Evolutionary conservation across 1,139 yeast species (phyloP).

Genomic region (Debaryomyces psychrophilus): DNA sequence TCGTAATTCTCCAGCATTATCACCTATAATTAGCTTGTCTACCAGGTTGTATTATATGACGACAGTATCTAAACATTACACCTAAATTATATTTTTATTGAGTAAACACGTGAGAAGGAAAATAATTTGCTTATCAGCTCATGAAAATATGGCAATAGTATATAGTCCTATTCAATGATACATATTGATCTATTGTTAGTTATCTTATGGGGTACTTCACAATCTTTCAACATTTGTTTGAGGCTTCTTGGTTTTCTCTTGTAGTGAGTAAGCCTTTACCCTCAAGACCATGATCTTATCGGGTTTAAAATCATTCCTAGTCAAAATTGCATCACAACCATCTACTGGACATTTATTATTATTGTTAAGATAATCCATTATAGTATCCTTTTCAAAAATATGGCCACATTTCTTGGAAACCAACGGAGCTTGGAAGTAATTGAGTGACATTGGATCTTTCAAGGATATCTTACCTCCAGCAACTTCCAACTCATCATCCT

Average conservation of each 20-base stretch:
- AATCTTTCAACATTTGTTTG: slow-evolving; percentile 13
- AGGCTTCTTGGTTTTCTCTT: slow-evolving; percentile 10
- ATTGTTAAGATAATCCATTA: slow-evolving; percentile 32
- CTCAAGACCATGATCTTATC: slow-evolving; percentile 57
- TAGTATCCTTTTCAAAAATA: slow-evolving; percentile 55
- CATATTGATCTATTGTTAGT: background rate
- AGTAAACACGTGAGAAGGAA: slow-evolving; percentile 1
- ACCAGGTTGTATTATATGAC: background rate
- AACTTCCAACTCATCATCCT: slow-evolving; percentile 57
- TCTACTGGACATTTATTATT: slow-evolving; percentile 46
- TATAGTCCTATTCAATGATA: background rate
- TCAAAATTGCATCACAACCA: slow-evolving; percentile 45
- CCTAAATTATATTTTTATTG: background rate
- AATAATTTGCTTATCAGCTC: background rate
- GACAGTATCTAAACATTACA: background rate
- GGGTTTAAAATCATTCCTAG: slow-evolving; percentile 33
- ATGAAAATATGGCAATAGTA: background rate
- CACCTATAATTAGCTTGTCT: background rate
- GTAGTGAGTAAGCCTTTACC: slow-evolving; percentile 38
- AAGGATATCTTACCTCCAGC: slow-evolving; percentile 70
- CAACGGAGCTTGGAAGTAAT: slow-evolving; percentile 54
- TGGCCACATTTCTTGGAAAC: slow-evolving; percentile 59
- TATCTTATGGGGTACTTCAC: background rate
- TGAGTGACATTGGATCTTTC: slow-evolving; percentile 65
- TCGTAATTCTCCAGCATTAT: slow-evolving; percentile 10